Conservation (phyloP, 1,284 basidiomycete genomes). For the Inonotus obliquus region DNA sequence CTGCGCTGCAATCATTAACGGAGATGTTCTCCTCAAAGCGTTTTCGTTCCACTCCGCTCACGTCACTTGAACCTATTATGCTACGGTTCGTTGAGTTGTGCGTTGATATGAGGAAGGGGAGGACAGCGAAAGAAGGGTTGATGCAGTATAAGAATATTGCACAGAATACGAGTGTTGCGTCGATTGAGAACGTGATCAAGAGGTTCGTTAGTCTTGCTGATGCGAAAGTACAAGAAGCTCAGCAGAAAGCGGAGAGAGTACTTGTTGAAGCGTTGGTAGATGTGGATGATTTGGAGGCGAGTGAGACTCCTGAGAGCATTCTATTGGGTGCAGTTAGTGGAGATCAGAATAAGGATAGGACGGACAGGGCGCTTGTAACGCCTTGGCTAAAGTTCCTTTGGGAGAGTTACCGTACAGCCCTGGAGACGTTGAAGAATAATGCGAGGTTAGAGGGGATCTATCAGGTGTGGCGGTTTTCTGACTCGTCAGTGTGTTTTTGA, state of each 20-base stretch:
- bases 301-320: constrained; percentile 90
- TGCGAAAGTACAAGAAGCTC: constrained; percentile 82
- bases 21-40: constrained; percentile 94
- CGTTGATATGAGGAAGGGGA: constrained; percentile 91
- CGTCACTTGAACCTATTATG: constrained; percentile 94
- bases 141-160: constrained; percentile 97
- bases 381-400: constrained; percentile 98
- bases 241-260: constrained; percentile 74
- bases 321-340: constrained; percentile 85
- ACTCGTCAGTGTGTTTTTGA: neutral
- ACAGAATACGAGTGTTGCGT: constrained; percentile 87
- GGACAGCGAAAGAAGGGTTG: constrained; percentile 91
- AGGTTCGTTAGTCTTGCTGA: constrained; percentile 88
- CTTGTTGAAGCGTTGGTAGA: constrained; percentile 51
- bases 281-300: constrained; percentile 87
- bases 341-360: constrained; percentile 92
- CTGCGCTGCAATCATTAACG: constrained; percentile 84
- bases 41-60: constrained; percentile 88
- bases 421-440: constrained; percentile 98
- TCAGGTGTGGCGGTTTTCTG: constrained; percentile 57
- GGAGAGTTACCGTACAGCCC: constrained; percentile 96
- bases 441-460: constrained; percentile 92
- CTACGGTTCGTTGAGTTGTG: constrained; percentile 92
- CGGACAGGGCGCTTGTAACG: constrained; percentile 92
- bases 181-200: constrained; percentile 91